phyloP scores from a whole-genome alignment of 805 yeast genomes.

The Candida takata region DNA sequence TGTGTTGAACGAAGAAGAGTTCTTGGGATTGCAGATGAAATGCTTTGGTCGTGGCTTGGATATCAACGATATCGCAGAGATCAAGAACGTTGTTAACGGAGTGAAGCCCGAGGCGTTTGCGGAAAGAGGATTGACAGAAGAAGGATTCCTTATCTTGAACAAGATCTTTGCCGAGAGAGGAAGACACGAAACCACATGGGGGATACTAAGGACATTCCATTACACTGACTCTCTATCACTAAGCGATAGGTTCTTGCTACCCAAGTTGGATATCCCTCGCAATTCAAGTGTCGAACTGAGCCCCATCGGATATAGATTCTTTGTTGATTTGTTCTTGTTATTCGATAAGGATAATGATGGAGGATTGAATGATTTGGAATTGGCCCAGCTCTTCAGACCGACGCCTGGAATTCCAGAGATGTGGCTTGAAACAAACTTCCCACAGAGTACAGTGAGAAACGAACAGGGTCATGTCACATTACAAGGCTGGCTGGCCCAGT shows the following conservation, averaged over 20 bases:
- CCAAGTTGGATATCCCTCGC: conserved; percentile 66
- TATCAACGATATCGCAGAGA: conserved; percentile 39
- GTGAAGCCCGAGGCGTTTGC: conserved; percentile 28
- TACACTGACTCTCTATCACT: conserved; percentile 89
- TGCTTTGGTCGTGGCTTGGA: conserved; percentile 63
- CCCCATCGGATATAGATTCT: conserved; percentile 85
- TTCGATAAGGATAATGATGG: conserved; percentile 97
- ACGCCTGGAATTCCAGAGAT: conserved; percentile 89
- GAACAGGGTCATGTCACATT: conserved; percentile 85
- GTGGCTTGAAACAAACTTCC: conserved; percentile 85
- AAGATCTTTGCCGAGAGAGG: conserved; percentile 85
- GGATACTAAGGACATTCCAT: conserved; percentile 77
- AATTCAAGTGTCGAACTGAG: conserved; percentile 83
- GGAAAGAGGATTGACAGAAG: conserved; percentile 53
- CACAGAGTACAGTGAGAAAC: conserved; percentile 80
- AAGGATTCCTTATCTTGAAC: conserved; percentile 73
- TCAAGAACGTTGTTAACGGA: conserved; percentile 31
- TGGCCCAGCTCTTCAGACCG: conserved; percentile 65
- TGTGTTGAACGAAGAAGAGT: conserved; percentile 60
- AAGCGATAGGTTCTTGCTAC: conserved; percentile 71
- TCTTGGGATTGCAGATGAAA: conserved; percentile 58
- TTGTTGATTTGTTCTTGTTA: conserved; percentile 81
- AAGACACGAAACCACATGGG: conserved; percentile 96
- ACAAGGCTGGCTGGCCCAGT: conserved; percentile 98
- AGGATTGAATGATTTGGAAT: conserved; percentile 73